A percentile compares a stretch with the other conserved stretches of the same genome.
Conservation (phyloP, 2,329 filamentous ascomycete genomes). For the Aspergillus puulaauensis region DNA sequence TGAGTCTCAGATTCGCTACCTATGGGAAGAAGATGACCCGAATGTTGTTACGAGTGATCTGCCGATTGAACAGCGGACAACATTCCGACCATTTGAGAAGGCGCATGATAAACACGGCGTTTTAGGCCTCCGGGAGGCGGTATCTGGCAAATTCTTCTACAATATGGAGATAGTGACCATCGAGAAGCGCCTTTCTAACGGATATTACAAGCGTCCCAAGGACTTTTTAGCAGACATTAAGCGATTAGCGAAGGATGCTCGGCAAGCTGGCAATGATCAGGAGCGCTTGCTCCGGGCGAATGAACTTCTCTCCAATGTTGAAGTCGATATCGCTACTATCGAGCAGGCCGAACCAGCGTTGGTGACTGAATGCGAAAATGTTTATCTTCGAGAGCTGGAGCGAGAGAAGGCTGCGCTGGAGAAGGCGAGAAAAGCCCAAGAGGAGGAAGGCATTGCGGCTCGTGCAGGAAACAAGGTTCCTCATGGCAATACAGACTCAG, state of each 20-base stretch:
- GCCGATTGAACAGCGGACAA: conserved; percentile 56
- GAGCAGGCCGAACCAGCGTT: conserved; percentile 64
- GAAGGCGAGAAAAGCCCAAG: conserved; percentile 45
- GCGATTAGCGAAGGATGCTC: conserved; percentile 79
- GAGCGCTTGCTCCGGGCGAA: conserved; percentile 83
- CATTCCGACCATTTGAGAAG: conserved; percentile 73
- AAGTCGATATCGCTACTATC: conserved; percentile 83
- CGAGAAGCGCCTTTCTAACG: conserved; percentile 93
- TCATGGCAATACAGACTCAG: conserved; percentile 54
- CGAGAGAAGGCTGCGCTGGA: conserved; percentile 66
- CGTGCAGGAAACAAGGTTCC: conserved; percentile 52
- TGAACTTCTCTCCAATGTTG: conserved; percentile 87
- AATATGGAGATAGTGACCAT: conserved; percentile 92
- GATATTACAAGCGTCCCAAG: conserved; percentile 86
- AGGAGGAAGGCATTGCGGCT: conserved; percentile 43
- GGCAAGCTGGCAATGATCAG: conserved; percentile 70
- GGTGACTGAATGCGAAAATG: conserved; percentile 72
- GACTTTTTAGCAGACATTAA: conserved; percentile 90
- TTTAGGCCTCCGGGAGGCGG: conserved; percentile 71
- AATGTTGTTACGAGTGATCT: conserved; percentile 61
- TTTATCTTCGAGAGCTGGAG: conserved; percentile 72
- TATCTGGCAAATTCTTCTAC: conserved; percentile 84
- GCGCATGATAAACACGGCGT: conserved; percentile 76
- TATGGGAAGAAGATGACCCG: conserved; percentile 81
- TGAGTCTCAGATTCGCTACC: conserved; percentile 70